Conservation (phyloP, 305 asterid species). For the Fraxinus velutina region DNA sequence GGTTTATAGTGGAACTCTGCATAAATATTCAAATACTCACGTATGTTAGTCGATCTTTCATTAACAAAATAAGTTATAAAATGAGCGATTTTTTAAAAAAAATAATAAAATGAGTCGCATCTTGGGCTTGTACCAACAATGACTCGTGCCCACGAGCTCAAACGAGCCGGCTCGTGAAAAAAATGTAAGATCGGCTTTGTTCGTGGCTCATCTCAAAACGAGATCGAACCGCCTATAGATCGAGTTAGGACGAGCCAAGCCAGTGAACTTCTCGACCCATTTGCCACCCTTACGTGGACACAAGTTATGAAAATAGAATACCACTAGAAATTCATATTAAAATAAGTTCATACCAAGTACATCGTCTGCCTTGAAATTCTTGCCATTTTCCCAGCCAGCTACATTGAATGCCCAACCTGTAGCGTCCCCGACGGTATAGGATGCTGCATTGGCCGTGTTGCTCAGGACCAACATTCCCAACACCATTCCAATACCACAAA, state of each 20-base stretch:
- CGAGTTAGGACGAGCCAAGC: too few species aligned
- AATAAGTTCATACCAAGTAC: background rate
- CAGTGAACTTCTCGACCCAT: background rate
- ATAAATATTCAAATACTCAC: background rate
- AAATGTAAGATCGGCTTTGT: too few species aligned
- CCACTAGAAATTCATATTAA: too few species aligned
- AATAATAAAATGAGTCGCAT: too few species aligned
- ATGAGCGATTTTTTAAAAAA: too few species aligned
- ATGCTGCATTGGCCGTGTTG: background rate
- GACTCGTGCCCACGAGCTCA: too few species aligned
- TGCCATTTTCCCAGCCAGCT: background rate
- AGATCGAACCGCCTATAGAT: too few species aligned
- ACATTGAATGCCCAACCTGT: background rate
- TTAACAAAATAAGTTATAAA: too few species aligned
- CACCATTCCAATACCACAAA: background rate
- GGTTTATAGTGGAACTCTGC: constrained; percentile 30
- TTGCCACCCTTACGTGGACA: background rate
- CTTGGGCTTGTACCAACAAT: too few species aligned
- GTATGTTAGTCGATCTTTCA: background rate
- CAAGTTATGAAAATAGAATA: background rate
- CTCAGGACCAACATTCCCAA: background rate
- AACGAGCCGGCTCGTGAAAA: background rate
- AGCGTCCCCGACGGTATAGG: background rate
- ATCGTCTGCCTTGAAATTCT: background rate
- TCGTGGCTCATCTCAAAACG: too few species aligned